Conservation (phyloP, 257 asterid genomes). For the Solanum piurae region DNA sequence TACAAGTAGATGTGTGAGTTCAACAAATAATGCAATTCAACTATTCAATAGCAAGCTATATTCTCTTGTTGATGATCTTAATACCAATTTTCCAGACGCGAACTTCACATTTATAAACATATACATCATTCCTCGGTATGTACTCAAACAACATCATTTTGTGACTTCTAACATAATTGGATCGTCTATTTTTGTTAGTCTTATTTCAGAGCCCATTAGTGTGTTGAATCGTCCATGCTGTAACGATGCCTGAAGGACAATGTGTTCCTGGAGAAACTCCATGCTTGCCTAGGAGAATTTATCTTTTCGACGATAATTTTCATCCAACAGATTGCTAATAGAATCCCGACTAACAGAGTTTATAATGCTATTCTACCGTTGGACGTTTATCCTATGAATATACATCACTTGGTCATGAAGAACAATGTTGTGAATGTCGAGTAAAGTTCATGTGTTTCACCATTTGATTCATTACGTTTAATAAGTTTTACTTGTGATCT, state of each 20-base stretch:
- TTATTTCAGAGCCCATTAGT: neutral
- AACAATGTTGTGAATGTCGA: neutral
- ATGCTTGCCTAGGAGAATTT: slow-evolving; percentile 17
- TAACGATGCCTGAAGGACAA: neutral
- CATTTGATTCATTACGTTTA: neutral
- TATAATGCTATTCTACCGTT: slow-evolving; percentile 2
- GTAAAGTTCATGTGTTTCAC: neutral
- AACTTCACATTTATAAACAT: slow-evolving; percentile 33
- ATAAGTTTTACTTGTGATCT: neutral
- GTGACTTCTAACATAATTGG: neutral
- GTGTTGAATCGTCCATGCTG: slow-evolving; percentile 23
- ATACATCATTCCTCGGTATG: slow-evolving; percentile 19
- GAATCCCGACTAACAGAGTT: slow-evolving; percentile 11
- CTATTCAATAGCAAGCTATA: slow-evolving; percentile 21
- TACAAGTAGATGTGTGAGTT: slow-evolving; percentile 24
- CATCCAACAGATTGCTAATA: slow-evolving; percentile 17
- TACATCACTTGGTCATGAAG: slow-evolving; percentile 6
- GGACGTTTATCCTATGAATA: slow-evolving; percentile 29
- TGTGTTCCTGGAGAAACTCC: slow-evolving; percentile 8
- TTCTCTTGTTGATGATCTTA: slow-evolving; percentile 6
- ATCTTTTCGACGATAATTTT: slow-evolving; percentile 14
- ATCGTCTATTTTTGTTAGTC: neutral
- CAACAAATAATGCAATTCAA: slow-evolving; percentile 13
- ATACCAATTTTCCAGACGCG: slow-evolving; percentile 12
- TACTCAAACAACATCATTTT: neutral